Evolutionary conservation across 2,329 filamentous ascomycete genomes (phyloP).

Genomic region (Tolypocladium guangdongense): DNA sequence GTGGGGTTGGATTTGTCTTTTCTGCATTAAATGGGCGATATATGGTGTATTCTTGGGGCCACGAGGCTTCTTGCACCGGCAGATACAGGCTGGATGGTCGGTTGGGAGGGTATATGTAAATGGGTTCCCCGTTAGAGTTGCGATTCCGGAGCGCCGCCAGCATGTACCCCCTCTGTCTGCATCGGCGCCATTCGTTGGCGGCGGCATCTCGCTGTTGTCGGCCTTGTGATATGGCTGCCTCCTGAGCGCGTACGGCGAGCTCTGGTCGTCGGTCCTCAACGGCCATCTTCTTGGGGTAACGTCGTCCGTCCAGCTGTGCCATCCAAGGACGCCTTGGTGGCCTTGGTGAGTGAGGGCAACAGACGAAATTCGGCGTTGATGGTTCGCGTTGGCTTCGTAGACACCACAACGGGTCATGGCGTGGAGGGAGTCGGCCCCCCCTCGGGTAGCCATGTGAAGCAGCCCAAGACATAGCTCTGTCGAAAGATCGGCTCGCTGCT

Average conservation of each 20-base stretch:
- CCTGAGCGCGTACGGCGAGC: not conserved
- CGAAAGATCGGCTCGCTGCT: not conserved
- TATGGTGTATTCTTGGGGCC: not conserved
- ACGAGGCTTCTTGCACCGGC: not conserved
- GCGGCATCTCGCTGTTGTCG: not conserved
- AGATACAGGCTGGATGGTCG: not conserved
- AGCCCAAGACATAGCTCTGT: not conserved
- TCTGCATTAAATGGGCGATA: constrained; percentile 3
- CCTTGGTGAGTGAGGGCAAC: not conserved
- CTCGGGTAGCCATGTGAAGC: no score
- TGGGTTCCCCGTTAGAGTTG: not conserved
- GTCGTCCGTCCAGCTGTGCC: not conserved
- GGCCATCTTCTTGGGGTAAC: not conserved
- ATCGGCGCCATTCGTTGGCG: not conserved
- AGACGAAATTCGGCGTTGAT: not conserved
- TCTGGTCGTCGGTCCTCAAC: not conserved
- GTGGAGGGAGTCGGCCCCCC: no score
- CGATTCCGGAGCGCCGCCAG: not conserved
- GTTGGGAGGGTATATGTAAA: not conserved
- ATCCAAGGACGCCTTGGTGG: not conserved
- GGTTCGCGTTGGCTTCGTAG: not conserved
- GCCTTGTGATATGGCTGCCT: not conserved
- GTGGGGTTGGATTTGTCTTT: not conserved
- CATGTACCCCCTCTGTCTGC: not conserved
- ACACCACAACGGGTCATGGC: not conserved